These are phyloP conservation scores for Spizellomyces punctatus DNA, from an alignment of 192 early-diverging fungal species.

Conservation along the genomic window DNA sequence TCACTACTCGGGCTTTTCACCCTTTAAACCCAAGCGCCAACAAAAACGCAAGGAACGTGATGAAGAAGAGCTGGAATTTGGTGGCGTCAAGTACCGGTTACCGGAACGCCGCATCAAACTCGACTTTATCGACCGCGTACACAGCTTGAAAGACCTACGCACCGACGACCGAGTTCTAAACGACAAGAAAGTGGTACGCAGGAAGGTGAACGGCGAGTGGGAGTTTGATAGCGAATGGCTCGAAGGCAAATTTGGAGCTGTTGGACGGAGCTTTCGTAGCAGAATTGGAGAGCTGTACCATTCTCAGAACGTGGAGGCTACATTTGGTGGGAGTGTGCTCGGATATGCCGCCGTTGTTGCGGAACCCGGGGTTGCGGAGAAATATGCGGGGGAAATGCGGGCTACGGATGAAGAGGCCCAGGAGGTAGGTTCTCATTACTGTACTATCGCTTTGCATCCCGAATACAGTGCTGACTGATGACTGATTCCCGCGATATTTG, in stretches of 20 bases:
- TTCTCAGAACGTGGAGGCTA: not conserved
- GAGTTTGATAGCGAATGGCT: not conserved
- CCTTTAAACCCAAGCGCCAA: not conserved
- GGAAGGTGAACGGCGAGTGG: not conserved
- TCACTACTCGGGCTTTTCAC: not conserved
- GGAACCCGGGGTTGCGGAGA: not conserved
- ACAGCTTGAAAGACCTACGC: conserved; percentile 12
- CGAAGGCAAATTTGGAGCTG: conserved; percentile 4
- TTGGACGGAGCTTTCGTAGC: conserved; percentile 2
- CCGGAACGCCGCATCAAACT: conserved; percentile 33
- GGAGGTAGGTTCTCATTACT: conserved; percentile 2
- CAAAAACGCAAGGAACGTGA: not conserved
- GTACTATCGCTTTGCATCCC: not conserved
- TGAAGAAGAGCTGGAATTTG: conserved; percentile 18
- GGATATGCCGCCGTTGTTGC: conserved; percentile 1
- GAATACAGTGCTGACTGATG: not conserved
- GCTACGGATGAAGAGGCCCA: conserved; percentile 13
- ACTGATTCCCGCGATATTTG: not conserved
- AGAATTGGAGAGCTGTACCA: not conserved
- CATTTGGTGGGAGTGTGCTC: not conserved
- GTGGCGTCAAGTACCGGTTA: conserved; percentile 31
- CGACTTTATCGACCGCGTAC: conserved; percentile 32
- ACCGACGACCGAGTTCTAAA: not conserved
- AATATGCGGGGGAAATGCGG: not conserved
- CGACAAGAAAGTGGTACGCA: not conserved